These are phyloP conservation scores for Celoporthe dispersa DNA, from an alignment of 2,329 filamentous ascomycete species.

Conservation along the genomic window DNA sequence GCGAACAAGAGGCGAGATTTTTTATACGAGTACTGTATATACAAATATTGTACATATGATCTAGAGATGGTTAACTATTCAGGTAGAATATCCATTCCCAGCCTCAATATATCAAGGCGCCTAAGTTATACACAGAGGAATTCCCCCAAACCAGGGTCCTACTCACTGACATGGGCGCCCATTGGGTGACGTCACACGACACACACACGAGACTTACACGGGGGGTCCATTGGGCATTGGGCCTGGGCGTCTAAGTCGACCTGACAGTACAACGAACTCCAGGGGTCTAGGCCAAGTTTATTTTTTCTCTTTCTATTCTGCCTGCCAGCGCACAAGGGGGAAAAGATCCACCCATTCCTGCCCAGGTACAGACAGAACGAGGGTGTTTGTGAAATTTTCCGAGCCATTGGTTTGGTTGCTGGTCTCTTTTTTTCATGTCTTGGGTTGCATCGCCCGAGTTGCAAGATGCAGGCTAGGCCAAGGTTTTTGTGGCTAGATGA, in stretches of 20 bases:
- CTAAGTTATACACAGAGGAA: not conserved
- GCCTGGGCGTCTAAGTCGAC: not conserved
- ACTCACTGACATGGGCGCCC: not conserved
- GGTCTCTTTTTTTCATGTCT: too few species aligned
- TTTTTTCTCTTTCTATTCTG: too few species aligned
- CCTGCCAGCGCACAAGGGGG: not conserved
- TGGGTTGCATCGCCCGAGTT: not conserved
- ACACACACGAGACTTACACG: not conserved
- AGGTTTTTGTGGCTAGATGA: not conserved
- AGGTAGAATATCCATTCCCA: not conserved
- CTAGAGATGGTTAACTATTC: too few species aligned
- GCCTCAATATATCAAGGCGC: not conserved
- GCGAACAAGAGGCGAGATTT: too few species aligned
- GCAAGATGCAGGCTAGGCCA: not conserved
- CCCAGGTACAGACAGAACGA: not conserved
- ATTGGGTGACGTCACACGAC: slow-evolving; percentile 17
- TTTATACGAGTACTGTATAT: not conserved
- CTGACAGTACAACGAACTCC: not conserved
- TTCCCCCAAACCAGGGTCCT: not conserved
- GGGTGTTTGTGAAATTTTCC: too few species aligned
- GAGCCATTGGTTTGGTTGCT: not conserved
- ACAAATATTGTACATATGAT: not conserved
- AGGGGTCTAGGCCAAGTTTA: slow-evolving; percentile 13
- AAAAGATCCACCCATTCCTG: not conserved
- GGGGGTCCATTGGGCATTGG: not conserved